These are phyloP conservation scores for Cubamyces lactineus DNA, from an alignment of 768 basidiomycete species.

Conservation along the genomic window DNA sequence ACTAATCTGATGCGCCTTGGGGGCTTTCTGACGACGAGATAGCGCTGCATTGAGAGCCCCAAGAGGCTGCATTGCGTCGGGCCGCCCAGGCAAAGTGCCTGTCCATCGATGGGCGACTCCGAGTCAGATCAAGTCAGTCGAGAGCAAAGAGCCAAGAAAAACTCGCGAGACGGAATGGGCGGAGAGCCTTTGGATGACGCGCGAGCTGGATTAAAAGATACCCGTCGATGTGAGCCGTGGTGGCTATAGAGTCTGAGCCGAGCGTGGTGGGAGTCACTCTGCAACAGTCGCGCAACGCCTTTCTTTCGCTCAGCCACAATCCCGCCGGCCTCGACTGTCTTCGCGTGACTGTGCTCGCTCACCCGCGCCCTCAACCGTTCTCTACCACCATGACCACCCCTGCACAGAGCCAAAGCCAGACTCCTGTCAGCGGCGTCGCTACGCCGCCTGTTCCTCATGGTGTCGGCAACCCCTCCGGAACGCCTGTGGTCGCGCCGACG, in stretches of 20 bases:
- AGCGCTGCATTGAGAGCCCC: not conserved
- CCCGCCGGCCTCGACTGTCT: slow-evolving; percentile 4
- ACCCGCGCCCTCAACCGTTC: not conserved
- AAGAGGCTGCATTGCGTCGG: not conserved
- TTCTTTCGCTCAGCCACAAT: slow-evolving; percentile 12
- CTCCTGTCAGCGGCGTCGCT: slow-evolving; percentile 27
- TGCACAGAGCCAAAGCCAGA: slow-evolving; percentile 27
- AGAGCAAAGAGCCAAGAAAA: not conserved
- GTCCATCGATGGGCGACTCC: slow-evolving; percentile 5
- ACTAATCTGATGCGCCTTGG: slow-evolving; percentile 1
- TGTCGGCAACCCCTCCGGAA: slow-evolving; percentile 44
- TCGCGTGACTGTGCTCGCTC: slow-evolving; percentile 4
- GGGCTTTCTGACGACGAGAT: too few relatives aligned
- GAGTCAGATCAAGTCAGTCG: slow-evolving; percentile 12
- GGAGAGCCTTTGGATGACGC: slow-evolving; percentile 5
- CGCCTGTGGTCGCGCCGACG: slow-evolving; percentile 52
- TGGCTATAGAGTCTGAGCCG: not conserved
- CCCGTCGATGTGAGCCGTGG: not conserved
- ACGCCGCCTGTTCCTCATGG: slow-evolving; percentile 36
- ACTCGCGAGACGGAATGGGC: slow-evolving; percentile 12
- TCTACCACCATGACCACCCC: slow-evolving; percentile 33
- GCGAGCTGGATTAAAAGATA: not conserved
- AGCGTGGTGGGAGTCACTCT: slow-evolving; percentile 12
- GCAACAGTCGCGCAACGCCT: not conserved
- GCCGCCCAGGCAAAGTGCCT: not conserved